Evolutionary conservation across 2,329 filamentous ascomycete species (phyloP).

Genomic region (Clonostachys chloroleuca): DNA sequence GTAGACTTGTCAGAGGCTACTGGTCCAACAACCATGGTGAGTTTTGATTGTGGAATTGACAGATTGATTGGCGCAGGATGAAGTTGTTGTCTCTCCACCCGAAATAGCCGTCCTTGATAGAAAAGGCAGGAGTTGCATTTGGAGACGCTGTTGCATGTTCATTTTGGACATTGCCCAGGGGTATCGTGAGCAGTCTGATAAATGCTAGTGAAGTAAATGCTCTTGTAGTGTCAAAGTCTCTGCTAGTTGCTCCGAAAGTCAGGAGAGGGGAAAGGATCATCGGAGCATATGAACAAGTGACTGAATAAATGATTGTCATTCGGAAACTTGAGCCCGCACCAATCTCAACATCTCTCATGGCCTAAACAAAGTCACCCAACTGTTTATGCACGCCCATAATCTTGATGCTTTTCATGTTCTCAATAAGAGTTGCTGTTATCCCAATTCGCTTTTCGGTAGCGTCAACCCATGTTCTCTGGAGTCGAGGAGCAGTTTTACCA

Average conservation of each 20-base stretch:
- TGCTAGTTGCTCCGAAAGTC: conserved; percentile 14
- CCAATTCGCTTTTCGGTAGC: conserved; percentile 25
- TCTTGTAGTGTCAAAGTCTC: conserved; percentile 6
- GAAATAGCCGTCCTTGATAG: conserved; percentile 5
- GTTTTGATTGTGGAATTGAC: conserved; percentile 5
- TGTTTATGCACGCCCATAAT: conserved; percentile 18
- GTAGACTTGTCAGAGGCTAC: conserved; percentile 29
- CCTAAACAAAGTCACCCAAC: conserved; percentile 10
- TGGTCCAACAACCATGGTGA: conserved; percentile 29
- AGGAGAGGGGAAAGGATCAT: conserved; percentile 5
- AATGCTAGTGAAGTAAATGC: neutral
- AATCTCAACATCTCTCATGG: conserved; percentile 11
- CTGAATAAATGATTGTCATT: conserved; percentile 2
- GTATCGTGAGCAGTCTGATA: neutral
- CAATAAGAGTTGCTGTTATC: conserved; percentile 19
- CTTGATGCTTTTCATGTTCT: conserved; percentile 24
- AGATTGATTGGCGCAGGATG: conserved; percentile 12
- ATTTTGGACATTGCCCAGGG: too few relatives aligned
- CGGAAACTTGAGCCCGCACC: conserved; percentile 8
- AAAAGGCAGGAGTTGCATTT: too few relatives aligned
- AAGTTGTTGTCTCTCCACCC: conserved; percentile 14
- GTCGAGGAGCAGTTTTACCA: too few relatives aligned
- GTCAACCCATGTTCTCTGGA: conserved; percentile 22
- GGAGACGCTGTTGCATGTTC: too few relatives aligned
- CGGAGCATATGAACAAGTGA: conserved; percentile 17